Evolutionary conservation across 176 grass and related monocot species (phyloP).

Genomic region (Triticum aestivum): IWGSC_CS_RefSeq_v2.1 NC_057795.1:633913453-633913952

Average conservation of each 20-base stretch:
- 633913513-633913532: slow-evolving; percentile 40
- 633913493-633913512: slow-evolving; percentile 27
- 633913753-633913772: slow-evolving; percentile 30
- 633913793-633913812: background rate
- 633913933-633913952: slow-evolving; percentile 43
- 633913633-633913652: slow-evolving; percentile 14
- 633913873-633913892: slow-evolving; percentile 22
- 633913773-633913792: slow-evolving; percentile 21
- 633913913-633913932: slow-evolving; percentile 30
- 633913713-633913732: slow-evolving; percentile 42
- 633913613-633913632: background rate
- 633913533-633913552: slow-evolving; percentile 46
- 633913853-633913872: background rate
- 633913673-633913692: background rate
- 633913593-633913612: background rate
- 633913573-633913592: background rate
- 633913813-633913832: slow-evolving; percentile 31
- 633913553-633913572: background rate
- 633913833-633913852: slow-evolving; percentile 39
- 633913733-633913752: slow-evolving; percentile 46
- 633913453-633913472: background rate
- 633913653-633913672: background rate
- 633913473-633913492: slow-evolving; percentile 31
- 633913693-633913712: slow-evolving; percentile 36
- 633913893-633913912: slow-evolving; percentile 28